These are phyloP conservation scores for Hemisphaericaspora lyxosophila DNA, from an alignment of 1,139 yeast species.

Conservation along the genomic window DNA sequence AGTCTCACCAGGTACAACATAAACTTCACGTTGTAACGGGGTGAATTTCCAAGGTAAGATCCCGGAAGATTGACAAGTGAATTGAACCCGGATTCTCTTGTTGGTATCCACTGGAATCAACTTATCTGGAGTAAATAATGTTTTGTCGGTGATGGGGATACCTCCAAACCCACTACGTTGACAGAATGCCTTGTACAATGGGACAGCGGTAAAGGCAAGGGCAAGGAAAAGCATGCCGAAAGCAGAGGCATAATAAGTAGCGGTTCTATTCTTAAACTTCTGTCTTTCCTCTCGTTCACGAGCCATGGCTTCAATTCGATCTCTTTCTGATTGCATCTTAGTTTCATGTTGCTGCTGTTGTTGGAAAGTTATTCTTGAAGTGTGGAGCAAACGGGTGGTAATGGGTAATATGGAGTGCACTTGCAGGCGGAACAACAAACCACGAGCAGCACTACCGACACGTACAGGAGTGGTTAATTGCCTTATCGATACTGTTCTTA, in stretches of 20 bases:
- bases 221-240: conserved; percentile 74
- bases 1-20: conserved; percentile 95
- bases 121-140: conserved; percentile 82
- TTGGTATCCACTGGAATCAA: conserved; percentile 86
- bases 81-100: conserved; percentile 75
- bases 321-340: conserved; percentile 16
- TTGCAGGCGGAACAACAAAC: no score
- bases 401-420: not conserved
- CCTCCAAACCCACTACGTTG: conserved; percentile 97
- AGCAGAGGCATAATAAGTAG: conserved; percentile 72
- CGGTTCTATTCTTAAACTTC: conserved; percentile 44
- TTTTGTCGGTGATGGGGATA: conserved; percentile 81
- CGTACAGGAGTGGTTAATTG: not conserved
- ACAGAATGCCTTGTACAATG: conserved; percentile 87
- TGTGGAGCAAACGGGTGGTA: not conserved
- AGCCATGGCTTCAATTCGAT: conserved; percentile 16
- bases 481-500: not conserved
- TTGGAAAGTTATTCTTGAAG: conserved; percentile 2
- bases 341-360: conserved; percentile 1
- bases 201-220: conserved; percentile 87
- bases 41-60: conserved; percentile 93
- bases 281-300: conserved; percentile 31
- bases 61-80: conserved; percentile 90
- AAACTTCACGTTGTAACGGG: conserved; percentile 93
- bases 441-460: no score